phyloP scores from a whole-genome alignment of 176 grass and related monocot species.

The Oryza australiensis region DNA sequence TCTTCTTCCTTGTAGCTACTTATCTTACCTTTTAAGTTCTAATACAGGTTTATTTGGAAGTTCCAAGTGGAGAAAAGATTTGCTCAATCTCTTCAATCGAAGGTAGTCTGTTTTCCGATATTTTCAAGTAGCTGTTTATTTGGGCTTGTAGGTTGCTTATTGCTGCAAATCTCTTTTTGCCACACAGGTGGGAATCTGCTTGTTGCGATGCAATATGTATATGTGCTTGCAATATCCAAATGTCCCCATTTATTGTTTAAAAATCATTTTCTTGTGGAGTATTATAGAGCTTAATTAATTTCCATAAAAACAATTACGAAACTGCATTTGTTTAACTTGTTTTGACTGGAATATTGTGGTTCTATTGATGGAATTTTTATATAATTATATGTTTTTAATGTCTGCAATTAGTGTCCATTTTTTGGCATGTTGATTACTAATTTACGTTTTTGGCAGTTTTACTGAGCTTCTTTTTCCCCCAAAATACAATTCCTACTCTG shows the following conservation, averaged over 20 bases:
- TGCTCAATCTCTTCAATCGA: conserved; percentile 66
- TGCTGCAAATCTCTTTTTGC: background rate
- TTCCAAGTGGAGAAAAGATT: conserved; percentile 65
- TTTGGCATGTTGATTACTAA: background rate
- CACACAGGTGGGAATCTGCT: background rate
- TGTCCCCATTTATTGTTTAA: background rate
- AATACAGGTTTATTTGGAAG: conserved; percentile 72
- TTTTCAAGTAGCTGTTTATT: background rate
- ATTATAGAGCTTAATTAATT: no score
- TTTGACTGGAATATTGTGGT: no score
- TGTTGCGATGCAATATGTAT: background rate
- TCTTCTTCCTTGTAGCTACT: conserved; percentile 19
- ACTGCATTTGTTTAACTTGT: no score
- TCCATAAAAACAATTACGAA: no score
- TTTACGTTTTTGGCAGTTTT: background rate
- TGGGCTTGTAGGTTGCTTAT: background rate
- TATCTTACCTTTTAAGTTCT: background rate
- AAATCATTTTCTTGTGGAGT: no score
- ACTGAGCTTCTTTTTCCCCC: background rate
- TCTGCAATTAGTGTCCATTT: background rate
- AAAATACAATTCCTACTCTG: background rate
- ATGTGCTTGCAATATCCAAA: background rate
- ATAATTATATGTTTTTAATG: no score
- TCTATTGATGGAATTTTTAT: no score
- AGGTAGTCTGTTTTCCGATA: conserved; percentile 35